Evolutionary conservation across 345 rosid genomes (phyloP).

Genomic region (Rhizophora apiculata): DNA sequence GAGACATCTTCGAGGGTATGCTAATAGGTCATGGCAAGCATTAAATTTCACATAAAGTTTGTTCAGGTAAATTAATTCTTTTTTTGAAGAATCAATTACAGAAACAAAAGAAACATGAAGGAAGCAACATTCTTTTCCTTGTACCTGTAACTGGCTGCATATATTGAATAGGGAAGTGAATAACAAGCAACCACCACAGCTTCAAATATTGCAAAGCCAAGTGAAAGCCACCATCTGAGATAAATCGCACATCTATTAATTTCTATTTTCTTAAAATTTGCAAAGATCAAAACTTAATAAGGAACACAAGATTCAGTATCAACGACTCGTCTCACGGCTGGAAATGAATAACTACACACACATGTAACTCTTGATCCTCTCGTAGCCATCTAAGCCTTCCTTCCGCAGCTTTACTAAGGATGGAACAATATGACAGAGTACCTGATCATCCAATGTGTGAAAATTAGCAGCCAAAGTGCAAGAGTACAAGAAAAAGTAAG

Average conservation of each 20-base stretch:
- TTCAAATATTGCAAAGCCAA: conserved; percentile 81
- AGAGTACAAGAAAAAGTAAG: not conserved
- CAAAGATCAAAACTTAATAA: conserved; percentile 12
- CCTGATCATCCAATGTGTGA: conserved; percentile 39
- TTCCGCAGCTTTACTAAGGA: conserved; percentile 87
- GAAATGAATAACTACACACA: conserved; percentile 76
- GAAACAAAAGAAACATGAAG: not conserved
- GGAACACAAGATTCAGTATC: conserved; percentile 26
- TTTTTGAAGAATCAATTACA: not conserved
- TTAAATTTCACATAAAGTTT: no score
- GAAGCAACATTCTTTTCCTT: conserved; percentile 12
- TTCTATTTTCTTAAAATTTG: conserved; percentile 4
- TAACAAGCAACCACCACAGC: conserved; percentile 71
- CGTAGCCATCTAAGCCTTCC: conserved; percentile 96
- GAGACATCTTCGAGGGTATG: not conserved
- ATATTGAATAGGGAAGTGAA: conserved; percentile 83
- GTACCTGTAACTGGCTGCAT: conserved; percentile 76
- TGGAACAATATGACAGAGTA: conserved; percentile 84
- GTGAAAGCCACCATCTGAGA: conserved; percentile 95
- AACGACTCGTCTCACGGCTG: conserved; percentile 61
- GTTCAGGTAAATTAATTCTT: no score
- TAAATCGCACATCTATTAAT: conserved; percentile 10
- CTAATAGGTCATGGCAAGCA: no score
- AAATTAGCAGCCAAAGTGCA: conserved; percentile 9
- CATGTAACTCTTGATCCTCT: conserved; percentile 99